phyloP scores from a whole-genome alignment of 1,284 basidiomycete genomes.

The Ganoderma resinaceum region DNA sequence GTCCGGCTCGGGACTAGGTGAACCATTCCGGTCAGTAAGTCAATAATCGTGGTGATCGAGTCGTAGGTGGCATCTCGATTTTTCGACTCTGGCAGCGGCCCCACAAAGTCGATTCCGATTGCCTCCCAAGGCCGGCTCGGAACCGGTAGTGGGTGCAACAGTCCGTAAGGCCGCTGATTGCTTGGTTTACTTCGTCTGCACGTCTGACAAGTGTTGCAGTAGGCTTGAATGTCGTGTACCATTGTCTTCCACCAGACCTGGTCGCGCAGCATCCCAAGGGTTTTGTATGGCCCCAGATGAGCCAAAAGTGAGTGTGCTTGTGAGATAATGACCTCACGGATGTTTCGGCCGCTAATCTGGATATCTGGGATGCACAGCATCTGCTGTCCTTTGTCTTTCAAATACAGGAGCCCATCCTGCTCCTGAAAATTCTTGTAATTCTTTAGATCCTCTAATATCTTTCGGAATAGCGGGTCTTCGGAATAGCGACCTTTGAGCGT shows the following conservation, averaged over 20 bases:
- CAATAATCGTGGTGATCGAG: slow-evolving; percentile 39
- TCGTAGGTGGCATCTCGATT: slow-evolving; percentile 17
- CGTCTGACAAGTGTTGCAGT: slow-evolving; percentile 33
- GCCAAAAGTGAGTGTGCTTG: slow-evolving; percentile 39
- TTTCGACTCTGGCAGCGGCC: slow-evolving; percentile 41
- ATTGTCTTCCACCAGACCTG: slow-evolving; percentile 41
- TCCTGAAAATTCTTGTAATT: slow-evolving; percentile 28
- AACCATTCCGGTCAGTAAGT: slow-evolving; percentile 42
- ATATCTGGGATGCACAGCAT: slow-evolving; percentile 37
- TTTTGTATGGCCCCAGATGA: slow-evolving; percentile 37
- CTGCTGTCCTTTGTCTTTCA: slow-evolving; percentile 5
- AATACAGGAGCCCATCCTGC: slow-evolving; percentile 24
- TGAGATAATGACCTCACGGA: slow-evolving; percentile 36
- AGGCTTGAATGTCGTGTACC: slow-evolving; percentile 29
- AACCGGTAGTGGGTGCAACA: slow-evolving; percentile 31
- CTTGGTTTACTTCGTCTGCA: slow-evolving; percentile 34
- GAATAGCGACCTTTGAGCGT: slow-evolving; percentile 5
- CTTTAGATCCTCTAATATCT: not conserved
- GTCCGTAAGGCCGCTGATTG: slow-evolving; percentile 34
- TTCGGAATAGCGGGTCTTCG: slow-evolving; percentile 21
- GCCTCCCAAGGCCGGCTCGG: slow-evolving; percentile 36
- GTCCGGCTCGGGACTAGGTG: slow-evolving; percentile 37
- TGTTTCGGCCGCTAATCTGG: slow-evolving; percentile 22
- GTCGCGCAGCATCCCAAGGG: slow-evolving; percentile 33
- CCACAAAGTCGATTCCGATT: slow-evolving; percentile 46